Conservation (phyloP, 495 filamentous ascomycete genomes). For the Articulospora tetracladia region DNA sequence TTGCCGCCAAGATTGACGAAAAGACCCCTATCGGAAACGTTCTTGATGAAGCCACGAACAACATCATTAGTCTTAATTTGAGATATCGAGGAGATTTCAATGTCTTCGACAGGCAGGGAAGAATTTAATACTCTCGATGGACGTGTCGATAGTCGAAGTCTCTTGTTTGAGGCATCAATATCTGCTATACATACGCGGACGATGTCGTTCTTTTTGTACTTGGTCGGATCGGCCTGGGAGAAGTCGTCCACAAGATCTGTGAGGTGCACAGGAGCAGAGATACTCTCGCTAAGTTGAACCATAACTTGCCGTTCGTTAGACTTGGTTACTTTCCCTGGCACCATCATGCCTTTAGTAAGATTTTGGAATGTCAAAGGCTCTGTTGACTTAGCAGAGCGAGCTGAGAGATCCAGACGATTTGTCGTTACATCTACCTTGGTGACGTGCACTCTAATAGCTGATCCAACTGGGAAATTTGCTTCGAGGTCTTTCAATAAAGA, state of each 20-base stretch:
- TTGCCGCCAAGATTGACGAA: slow-evolving; percentile 77
- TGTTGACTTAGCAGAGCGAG: slow-evolving; percentile 48
- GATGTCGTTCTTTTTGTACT: slow-evolving; percentile 75
- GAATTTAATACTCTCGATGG: slow-evolving; percentile 88
- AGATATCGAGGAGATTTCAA: slow-evolving; percentile 62
- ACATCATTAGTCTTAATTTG: slow-evolving; percentile 77
- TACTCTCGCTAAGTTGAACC: slow-evolving; percentile 74
- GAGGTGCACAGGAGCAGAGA: slow-evolving; percentile 71
- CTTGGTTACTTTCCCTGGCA: slow-evolving; percentile 81
- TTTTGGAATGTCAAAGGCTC: slow-evolving; percentile 61
- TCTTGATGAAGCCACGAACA: slow-evolving; percentile 84
- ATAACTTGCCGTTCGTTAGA: slow-evolving; percentile 76
- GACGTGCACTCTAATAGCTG: slow-evolving; percentile 74
- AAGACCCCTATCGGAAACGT: slow-evolving; percentile 78
- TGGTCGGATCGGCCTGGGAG: slow-evolving; percentile 58
- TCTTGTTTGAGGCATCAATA: slow-evolving; percentile 80
- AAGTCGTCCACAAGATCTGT: slow-evolving; percentile 86
- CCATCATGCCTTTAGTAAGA: slow-evolving; percentile 70
- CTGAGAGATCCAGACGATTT: slow-evolving; percentile 77
- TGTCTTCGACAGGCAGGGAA: slow-evolving; percentile 75
- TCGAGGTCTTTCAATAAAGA: slow-evolving; percentile 68
- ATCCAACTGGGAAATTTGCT: slow-evolving; percentile 85
- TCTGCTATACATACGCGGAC: slow-evolving; percentile 77
- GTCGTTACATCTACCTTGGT: slow-evolving; percentile 68
- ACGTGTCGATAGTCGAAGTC: slow-evolving; percentile 72